Base-by-base conservation (phyloP, 148 eudicot genomes). In the Heliamphora exappendiculata region DNA sequence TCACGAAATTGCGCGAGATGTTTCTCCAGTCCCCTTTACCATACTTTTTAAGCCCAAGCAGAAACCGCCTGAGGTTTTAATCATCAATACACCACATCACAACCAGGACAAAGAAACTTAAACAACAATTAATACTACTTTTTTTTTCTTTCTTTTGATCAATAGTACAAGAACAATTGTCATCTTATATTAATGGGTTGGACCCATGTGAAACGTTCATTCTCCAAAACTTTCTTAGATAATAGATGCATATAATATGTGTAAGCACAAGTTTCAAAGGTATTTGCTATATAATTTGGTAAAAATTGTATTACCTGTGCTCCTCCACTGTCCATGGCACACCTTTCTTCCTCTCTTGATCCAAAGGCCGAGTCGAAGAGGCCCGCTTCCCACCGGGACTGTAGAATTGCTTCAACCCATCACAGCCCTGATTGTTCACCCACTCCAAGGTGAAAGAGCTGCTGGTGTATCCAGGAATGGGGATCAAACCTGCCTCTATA, bases 1-100 rank as follows among this genome's bases (percentile, higher is more conserved):
- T 88, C 79, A 88, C 89, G 26, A 88, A 86, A 69, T 88, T 86
- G 71, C 89, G 84, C 0, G 91, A 88, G n/a, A 88, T 88, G 55
- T 88, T 88, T 70, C 91, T 78, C 91, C 91, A 88, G 78, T 88
- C 91, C 44, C 91, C 91, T 80, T 88, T 88, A 16, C 91, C 91
- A 16, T 88, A 86, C 79, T 88, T 88, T 54, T 86, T 81, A 7
- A 88, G 84, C 24, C 91, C 91, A 83, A 86, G 19, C 71, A 88
- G 80, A 63, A 88, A 88, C 76, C 79, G 91, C 82, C 91, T 88
- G 87, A 75, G 37, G 63, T 75, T 73, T 4, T 14, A 33, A 50
- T 24, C 72, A 77, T 41, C 66, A 76, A 57, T 17, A 63, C 24
- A 26, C 14, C n/a, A 19, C 13, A 11, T 28, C 31, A 60, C 24